These are phyloP conservation scores for Sequoia sempervirens DNA, from an alignment of 75 land plant genomes.

Conservation along the genomic window DNA sequence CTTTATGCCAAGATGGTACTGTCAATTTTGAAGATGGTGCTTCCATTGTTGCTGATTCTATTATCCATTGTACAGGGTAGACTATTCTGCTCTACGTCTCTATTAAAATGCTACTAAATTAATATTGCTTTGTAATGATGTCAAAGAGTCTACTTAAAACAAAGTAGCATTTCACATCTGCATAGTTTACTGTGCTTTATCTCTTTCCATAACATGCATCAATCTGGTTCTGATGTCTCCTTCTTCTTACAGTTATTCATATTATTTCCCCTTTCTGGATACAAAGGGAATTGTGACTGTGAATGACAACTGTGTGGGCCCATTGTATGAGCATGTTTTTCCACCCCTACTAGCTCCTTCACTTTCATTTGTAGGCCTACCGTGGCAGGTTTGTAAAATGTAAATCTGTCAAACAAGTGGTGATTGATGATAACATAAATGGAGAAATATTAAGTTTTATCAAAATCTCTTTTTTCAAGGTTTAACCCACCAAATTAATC, in stretches of 20 bases:
- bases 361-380: conserved; percentile 90
- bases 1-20: conserved; percentile 59
- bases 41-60: conserved; percentile 50
- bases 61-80: conserved; percentile 96
- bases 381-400: conserved; percentile 58
- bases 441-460: too few species aligned
- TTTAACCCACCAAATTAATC: neutral
- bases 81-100: neutral
- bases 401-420: neutral
- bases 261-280: conserved; percentile 79
- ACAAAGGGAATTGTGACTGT: conserved; percentile 60
- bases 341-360: conserved; percentile 86
- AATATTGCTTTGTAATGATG: neutral
- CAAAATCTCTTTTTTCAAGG: neutral
- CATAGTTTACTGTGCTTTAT: neutral
- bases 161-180: neutral
- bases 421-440: neutral
- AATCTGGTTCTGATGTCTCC: neutral
- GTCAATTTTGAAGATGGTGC: conserved; percentile 67
- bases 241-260: conserved; percentile 66
- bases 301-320: conserved; percentile 84
- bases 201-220: neutral
- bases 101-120: neutral
- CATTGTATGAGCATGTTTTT: conserved; percentile 87
- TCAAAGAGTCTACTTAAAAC: neutral